phyloP scores from a whole-genome alignment of 108 stramenopile species.

The Pseudonitzschia multiseries region DNA sequence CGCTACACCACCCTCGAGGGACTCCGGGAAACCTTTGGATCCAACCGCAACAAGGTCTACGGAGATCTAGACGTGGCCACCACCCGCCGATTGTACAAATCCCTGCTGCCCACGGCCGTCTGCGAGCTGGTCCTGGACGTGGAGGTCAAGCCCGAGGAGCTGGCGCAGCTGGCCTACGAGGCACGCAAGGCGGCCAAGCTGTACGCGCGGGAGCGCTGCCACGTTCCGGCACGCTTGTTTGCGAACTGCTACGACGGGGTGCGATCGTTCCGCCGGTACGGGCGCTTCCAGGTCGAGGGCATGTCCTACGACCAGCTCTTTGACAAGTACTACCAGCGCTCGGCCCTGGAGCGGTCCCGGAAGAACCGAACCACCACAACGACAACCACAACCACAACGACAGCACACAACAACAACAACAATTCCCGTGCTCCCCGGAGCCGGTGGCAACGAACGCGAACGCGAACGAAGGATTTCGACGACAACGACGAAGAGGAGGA shows the following conservation, averaged over 20 bases:
- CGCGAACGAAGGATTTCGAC: too few species aligned
- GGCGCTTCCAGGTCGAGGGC: conserved; percentile 77
- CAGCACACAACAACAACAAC: not conserved
- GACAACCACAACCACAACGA: not conserved
- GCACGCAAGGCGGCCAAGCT: conserved; percentile 91
- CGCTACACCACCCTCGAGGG: conserved; percentile 74
- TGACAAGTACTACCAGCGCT: conserved; percentile 83
- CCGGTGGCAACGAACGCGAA: too few species aligned
- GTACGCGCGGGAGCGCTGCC: conserved; percentile 89
- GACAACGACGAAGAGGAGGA: conserved; percentile 39
- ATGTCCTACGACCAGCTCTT: conserved; percentile 94
- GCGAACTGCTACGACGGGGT: conserved; percentile 89
- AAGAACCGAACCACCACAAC: not conserved
- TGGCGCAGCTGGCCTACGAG: conserved; percentile 89
- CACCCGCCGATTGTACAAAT: conserved; percentile 80
- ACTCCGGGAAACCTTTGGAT: conserved; percentile 73
- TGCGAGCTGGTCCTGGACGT: conserved; percentile 57
- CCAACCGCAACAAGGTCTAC: conserved; percentile 82
- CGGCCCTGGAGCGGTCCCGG: conserved; percentile 23
- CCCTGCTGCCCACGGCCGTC: conserved; percentile 76
- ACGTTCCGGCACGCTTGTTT: conserved; percentile 75
- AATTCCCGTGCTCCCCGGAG: not conserved
- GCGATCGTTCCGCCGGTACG: conserved; percentile 75
- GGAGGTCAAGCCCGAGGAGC: conserved; percentile 64
- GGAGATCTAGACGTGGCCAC: conserved; percentile 80